phyloP scores from a whole-genome alignment of 305 asterid species.

The Fraxinus velutina region DNA sequence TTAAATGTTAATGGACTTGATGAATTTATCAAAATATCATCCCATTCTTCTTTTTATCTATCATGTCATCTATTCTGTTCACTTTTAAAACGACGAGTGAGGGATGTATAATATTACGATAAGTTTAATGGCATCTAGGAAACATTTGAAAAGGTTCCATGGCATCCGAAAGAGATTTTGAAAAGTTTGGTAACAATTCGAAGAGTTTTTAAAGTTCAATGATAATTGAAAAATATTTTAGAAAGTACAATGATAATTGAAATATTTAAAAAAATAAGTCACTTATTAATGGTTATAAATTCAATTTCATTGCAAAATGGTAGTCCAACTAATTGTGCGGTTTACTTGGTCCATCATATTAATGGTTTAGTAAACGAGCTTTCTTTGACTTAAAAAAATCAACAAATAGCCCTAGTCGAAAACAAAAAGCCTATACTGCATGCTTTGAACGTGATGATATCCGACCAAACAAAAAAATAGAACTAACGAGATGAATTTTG shows the following conservation, averaged over 20 bases:
- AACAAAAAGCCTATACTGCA: not conserved
- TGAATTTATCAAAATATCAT: not conserved
- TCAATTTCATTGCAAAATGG: not conserved
- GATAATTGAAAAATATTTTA: not conserved
- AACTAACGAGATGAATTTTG: not conserved
- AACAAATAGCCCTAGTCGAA: not conserved
- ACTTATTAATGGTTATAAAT: not conserved
- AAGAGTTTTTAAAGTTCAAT: too few relatives aligned
- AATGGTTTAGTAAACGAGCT: not conserved
- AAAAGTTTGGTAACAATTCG: not conserved
- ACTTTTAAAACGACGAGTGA: not conserved
- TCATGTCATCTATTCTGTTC: not conserved
- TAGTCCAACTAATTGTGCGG: not conserved
- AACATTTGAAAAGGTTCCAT: too few relatives aligned
- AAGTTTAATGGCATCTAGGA: not conserved
- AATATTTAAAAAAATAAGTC: not conserved
- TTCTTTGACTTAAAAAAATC: not conserved
- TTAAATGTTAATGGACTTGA: not conserved
- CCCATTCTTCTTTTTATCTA: too few relatives aligned
- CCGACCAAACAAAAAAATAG: not conserved
- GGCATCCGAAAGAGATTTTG: not conserved
- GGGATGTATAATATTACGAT: not conserved
- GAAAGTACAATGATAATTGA: not conserved
- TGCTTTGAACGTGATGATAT: not conserved
- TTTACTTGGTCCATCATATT: not conserved